Percentiles rank a stretch among this genome's conserved stretches.
These are phyloP conservation scores for Trichodelitschia bisporula DNA, from an alignment of 495 filamentous ascomycete species.

Conservation along the genomic window DNA sequence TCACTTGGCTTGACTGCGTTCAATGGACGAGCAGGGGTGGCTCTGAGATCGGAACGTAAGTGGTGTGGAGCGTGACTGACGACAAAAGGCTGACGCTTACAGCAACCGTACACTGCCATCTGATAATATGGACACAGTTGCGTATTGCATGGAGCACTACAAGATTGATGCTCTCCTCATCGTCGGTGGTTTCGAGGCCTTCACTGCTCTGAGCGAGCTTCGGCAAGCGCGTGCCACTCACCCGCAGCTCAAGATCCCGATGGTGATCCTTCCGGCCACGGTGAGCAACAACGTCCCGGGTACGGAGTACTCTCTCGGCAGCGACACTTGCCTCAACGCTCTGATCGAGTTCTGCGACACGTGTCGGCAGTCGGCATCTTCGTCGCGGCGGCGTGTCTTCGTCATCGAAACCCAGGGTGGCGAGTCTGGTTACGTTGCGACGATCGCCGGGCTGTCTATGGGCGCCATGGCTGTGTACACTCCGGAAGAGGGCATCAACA, in stretches of 20 bases:
- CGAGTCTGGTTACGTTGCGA: slow-evolving; percentile 80
- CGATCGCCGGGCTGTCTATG: slow-evolving; percentile 65
- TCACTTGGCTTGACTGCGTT: slow-evolving; percentile 85
- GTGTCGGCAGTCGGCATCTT: slow-evolving; percentile 88
- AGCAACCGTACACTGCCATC: slow-evolving; percentile 75
- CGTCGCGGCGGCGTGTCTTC: slow-evolving; percentile 78
- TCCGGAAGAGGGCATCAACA: slow-evolving; percentile 83
- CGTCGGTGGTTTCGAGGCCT: slow-evolving; percentile 92
- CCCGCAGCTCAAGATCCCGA: slow-evolving; percentile 74
- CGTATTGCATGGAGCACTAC: slow-evolving; percentile 62
- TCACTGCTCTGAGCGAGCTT: slow-evolving; percentile 71
- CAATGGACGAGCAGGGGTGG: slow-evolving; percentile 90
- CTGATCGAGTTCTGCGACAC: slow-evolving; percentile 89
- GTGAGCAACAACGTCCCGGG: slow-evolving; percentile 97
- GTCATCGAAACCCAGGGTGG: slow-evolving; percentile 97
- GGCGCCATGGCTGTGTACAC: slow-evolving; percentile 94
- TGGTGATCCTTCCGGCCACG: slow-evolving; percentile 81
- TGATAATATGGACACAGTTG: slow-evolving; percentile 62
- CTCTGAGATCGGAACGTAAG: slow-evolving; percentile 95
- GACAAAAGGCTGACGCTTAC: no score
- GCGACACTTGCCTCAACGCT: slow-evolving; percentile 94
- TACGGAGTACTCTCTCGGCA: slow-evolving; percentile 89
- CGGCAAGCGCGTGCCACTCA: slow-evolving; percentile 55
- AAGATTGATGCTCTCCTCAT: slow-evolving; percentile 79
- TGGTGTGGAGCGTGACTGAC: no score